These are phyloP conservation scores for Neurospora sp. DNA, from an alignment of 495 filamentous ascomycete species.

Conservation along the genomic window DNA sequence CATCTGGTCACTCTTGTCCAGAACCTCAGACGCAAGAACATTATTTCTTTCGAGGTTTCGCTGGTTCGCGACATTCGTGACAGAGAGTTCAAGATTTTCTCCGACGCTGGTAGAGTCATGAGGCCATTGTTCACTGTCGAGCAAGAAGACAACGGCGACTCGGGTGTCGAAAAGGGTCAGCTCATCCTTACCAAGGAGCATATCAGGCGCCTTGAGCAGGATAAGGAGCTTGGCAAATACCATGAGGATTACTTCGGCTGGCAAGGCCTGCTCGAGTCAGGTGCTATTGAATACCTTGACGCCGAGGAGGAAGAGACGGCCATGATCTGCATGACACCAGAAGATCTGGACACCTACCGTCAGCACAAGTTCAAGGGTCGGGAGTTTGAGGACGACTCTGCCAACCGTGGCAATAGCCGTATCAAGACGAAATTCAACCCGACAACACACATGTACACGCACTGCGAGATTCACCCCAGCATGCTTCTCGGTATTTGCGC, in stretches of 20 bases:
- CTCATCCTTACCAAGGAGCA: conserved; percentile 78
- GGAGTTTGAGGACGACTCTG: conserved; percentile 35
- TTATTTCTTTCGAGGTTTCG: conserved; percentile 82
- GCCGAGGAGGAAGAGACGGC: conserved; percentile 96
- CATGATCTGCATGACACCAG: conserved; percentile 98
- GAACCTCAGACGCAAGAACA: conserved; percentile 61
- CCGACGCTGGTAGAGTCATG: conserved; percentile 90
- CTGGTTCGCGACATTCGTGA: conserved; percentile 92
- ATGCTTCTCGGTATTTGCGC: conserved; percentile 98
- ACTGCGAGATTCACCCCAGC: conserved; percentile 98
- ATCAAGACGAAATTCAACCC: conserved; percentile 77
- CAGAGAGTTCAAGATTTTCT: conserved; percentile 96
- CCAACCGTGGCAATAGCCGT: conserved; percentile 54
- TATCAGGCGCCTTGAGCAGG: conserved; percentile 50
- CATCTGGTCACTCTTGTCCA: conserved; percentile 69
- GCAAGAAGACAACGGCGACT: conserved; percentile 56
- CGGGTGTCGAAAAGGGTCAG: conserved; percentile 59
- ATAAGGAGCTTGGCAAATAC: conserved; percentile 46
- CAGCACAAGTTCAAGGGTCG: conserved; percentile 37
- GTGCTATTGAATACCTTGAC: conserved; percentile 89
- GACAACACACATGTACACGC: conserved; percentile 80
- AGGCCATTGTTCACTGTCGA: conserved; percentile 80
- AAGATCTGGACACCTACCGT: conserved; percentile 69
- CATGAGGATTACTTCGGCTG: conserved; percentile 69
- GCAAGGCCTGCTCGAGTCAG: conserved; percentile 68